Base-by-base conservation (phyloP, 805 yeast species). In the Wickerhamiella brachini region DNA sequence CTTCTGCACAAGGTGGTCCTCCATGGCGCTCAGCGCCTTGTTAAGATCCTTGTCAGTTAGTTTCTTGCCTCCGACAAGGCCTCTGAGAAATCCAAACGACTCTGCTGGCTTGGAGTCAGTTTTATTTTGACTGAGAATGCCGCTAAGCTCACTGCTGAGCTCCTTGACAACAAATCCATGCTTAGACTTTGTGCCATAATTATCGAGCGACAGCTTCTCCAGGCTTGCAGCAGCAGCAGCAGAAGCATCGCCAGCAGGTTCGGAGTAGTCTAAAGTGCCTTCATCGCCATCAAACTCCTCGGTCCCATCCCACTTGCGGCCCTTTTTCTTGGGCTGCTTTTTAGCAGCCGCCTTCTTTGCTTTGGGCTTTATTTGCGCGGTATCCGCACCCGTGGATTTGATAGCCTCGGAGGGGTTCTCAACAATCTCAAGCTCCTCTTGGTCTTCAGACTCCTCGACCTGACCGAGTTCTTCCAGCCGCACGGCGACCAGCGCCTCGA, bases 1-100 rank as follows among this genome's bases (percentile, higher is more conserved):
- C 60, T 89, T 90, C 55, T 82, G 73, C 54, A 93, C 77, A 51
- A 90, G 71, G 59, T 86, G 94, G 52, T 85, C 83, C 50, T 78
- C 75, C 67, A 93, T 75, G 44, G 80, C 78, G 41, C 72, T 72
- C 21, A 85, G 68, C 1, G 86, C 80, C 44, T 80, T 78, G 39
- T 74, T 74, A 51, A 90, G 71, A 61, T 88, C 88, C 13, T 74
- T 74, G 31, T 75, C 73, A 1, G 79, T 73, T 42, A 84, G 74
- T 6, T 77, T 79, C 61, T 80, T 81, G 49, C 87, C 86, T 50
- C 93, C 90, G 47, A 83, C 71, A 48, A 77, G 63, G 58, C 76
- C 77, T 54, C 76, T 73, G 47, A 83, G 65, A 57, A 82, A 81
- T 1, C 79, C 76, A 59, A 82, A 77, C 12, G 80, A 74, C 42